Conservation (phyloP, 2,329 filamentous ascomycete genomes). For the Colletotrichum spinosum region DNA sequence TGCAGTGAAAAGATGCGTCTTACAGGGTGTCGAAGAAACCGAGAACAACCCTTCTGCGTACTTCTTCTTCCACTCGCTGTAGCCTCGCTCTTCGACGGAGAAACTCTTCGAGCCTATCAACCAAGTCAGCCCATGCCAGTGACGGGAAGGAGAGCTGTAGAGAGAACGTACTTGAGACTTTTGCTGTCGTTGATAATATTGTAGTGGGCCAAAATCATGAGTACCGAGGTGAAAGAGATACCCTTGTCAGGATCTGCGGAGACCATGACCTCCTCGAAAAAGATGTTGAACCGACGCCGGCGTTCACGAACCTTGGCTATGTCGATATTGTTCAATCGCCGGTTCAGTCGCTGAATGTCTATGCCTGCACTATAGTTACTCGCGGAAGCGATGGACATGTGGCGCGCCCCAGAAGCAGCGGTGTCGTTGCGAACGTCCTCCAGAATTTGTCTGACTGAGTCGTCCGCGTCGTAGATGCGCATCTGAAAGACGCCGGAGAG, state of each 20-base stretch:
- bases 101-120: constrained; percentile 86
- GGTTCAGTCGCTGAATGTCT: constrained; percentile 81
- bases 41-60: constrained; percentile 88
- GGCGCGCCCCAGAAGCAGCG: constrained; percentile 50
- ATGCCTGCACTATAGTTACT: constrained; percentile 68
- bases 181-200: constrained; percentile 99
- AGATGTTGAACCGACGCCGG: constrained; percentile 87
- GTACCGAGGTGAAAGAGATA: constrained; percentile 89
- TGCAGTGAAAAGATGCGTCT: constrained; percentile 43
- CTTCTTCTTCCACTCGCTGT: constrained; percentile 94
- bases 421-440: constrained; percentile 78
- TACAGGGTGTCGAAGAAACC: constrained; percentile 95
- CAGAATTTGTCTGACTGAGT: constrained; percentile 87
- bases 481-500: constrained; percentile 96
- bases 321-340: constrained; percentile 79
- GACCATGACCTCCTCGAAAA: constrained; percentile 96
- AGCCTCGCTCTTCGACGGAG: constrained; percentile 88
- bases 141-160: neutral
- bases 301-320: constrained; percentile 79
- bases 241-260: constrained; percentile 90
- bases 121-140: neutral
- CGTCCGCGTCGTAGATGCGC: constrained; percentile 93
- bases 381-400: constrained; percentile 64
- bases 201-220: constrained; percentile 98
- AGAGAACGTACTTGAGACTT: constrained; percentile 77